Percentiles rank a stretch among this genome's conserved stretches.
phyloP scores from a whole-genome alignment of 176 grass and related monocot genomes.

The Thinopyrum elongatum region DNA sequence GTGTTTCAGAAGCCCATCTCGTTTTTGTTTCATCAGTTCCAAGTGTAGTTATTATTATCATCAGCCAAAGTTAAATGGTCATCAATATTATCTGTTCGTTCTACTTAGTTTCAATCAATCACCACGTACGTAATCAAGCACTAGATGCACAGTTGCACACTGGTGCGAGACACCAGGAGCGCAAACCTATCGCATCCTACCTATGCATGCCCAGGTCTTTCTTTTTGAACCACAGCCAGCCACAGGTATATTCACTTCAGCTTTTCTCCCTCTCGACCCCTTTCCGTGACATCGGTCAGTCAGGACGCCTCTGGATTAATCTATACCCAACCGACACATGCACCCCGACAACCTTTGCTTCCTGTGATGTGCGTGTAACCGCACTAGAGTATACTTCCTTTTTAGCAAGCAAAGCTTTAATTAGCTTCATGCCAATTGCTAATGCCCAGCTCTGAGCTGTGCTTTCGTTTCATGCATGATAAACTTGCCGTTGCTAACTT shows the following conservation, averaged over 20 bases:
- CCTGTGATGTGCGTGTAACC: neutral
- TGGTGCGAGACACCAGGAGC: neutral
- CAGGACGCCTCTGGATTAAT: neutral
- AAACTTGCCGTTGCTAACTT: neutral
- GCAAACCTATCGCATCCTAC: neutral
- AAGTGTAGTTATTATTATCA: too few relatives aligned
- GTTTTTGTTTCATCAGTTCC: neutral
- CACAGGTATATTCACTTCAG: neutral
- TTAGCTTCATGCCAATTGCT: neutral
- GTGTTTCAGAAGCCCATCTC: neutral
- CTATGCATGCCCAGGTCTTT: neutral
- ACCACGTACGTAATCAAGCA: neutral
- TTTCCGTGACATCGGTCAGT: neutral
- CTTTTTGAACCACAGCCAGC: neutral
- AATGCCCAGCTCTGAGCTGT: neutral
- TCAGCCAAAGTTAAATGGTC: neutral
- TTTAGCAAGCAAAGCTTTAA: neutral
- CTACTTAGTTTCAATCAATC: neutral
- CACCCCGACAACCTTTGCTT: neutral
- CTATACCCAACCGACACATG: neutral
- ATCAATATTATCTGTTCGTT: neutral
- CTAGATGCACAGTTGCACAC: neutral
- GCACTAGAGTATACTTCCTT: neutral
- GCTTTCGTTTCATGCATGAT: too few relatives aligned
- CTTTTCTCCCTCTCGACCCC: neutral